Evolutionary conservation across 225 moss, liverwort and hornwort species (phyloP).

Genomic region (Antitrichia curtipendula): DNA sequence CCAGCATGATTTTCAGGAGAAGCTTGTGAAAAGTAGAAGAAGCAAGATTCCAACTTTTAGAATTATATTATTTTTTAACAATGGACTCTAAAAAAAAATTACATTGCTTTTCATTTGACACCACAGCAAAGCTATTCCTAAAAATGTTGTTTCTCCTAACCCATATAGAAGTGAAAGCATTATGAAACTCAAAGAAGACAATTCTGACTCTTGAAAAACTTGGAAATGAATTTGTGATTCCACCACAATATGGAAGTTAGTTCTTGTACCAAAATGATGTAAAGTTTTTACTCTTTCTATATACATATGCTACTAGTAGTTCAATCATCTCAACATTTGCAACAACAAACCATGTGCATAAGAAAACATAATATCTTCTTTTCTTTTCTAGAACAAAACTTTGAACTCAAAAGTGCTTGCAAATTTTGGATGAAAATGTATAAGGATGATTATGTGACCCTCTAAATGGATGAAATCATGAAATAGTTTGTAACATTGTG

Average conservation of each 20-base stretch:
- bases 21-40: no score
- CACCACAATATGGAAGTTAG: fast-evolving
- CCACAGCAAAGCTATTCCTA: not conserved
- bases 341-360: not conserved
- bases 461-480: not conserved
- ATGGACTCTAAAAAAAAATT: no score
- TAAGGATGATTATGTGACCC: not conserved
- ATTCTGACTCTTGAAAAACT: not conserved
- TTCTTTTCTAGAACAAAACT: not conserved
- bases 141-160: not conserved
- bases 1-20: no score
- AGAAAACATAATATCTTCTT: not conserved
- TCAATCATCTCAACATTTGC: not conserved
- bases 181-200: no score
- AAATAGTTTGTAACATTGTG: not conserved
- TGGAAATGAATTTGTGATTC: fast-evolving
- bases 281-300: not conserved
- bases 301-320: not conserved
- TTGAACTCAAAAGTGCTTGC: not conserved
- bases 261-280: not conserved
- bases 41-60: no score
- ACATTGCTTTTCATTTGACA: not conserved
- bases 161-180: no score
- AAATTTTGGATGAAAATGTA: not conserved
- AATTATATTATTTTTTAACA: no score